Evolutionary conservation across 2,329 filamentous ascomycete species (phyloP).

Genomic region (Trichoderma sp.): DNA sequence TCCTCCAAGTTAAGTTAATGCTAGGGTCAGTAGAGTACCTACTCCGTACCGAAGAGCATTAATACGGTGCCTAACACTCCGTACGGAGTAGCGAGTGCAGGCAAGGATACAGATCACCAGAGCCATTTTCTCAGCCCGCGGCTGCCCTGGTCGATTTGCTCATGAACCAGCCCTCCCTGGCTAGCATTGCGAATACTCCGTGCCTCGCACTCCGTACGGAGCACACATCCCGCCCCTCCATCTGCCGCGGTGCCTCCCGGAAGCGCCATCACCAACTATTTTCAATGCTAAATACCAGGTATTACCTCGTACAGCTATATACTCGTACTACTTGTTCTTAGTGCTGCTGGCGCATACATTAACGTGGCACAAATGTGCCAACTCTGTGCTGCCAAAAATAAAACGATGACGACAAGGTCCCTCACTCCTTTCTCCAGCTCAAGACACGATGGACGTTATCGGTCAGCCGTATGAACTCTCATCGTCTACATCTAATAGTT

Average conservation of each 20-base stretch:
- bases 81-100: not conserved
- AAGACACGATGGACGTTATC: not conserved
- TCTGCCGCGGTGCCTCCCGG: not conserved
- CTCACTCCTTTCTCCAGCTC: not conserved
- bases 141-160: not conserved
- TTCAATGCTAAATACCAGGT: not conserved
- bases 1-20: not conserved
- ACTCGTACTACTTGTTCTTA: not conserved
- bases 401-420: not conserved
- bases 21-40: not conserved
- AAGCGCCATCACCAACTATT: not conserved
- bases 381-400: not conserved
- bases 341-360: not conserved
- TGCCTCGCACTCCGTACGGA: not conserved
- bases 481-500: not conserved
- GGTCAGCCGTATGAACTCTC: not conserved
- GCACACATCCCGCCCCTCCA: not conserved
- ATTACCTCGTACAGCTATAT: not conserved
- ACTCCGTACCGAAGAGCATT: not conserved
- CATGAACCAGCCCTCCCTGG: not conserved
- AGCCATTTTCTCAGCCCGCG: conserved; percentile 7
- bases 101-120: not conserved
- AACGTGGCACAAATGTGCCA: not conserved
- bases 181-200: not conserved
- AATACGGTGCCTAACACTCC: too few species aligned